Evolutionary conservation across 2,329 filamentous ascomycete genomes (phyloP).

Genomic region (Diatrype stigma): DNA sequence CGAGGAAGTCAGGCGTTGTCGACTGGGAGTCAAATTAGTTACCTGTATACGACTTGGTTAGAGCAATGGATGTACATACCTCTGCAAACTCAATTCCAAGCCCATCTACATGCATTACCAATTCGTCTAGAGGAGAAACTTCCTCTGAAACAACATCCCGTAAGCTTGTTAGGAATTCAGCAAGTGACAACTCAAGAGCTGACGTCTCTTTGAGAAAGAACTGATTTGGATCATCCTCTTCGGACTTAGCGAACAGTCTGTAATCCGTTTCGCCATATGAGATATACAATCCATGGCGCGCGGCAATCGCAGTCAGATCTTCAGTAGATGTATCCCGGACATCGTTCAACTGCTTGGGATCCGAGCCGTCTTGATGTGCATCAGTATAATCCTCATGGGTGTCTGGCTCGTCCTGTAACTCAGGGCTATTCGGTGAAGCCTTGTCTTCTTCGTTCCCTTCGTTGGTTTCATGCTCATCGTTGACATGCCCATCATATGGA

Average conservation of each 20-base stretch:
- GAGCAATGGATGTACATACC: constrained; percentile 17
- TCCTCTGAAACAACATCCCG: constrained; percentile 28
- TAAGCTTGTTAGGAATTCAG: constrained; percentile 23
- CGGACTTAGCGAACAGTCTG: constrained; percentile 27
- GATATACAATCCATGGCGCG: constrained; percentile 24
- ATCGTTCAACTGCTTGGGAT: neutral
- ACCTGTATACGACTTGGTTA: neutral
- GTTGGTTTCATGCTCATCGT: constrained; percentile 13
- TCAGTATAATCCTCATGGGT: constrained; percentile 2
- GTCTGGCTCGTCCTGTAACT: constrained; percentile 2
- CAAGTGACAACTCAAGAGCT: constrained; percentile 20
- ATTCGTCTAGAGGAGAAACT: constrained; percentile 29
- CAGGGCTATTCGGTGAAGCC: neutral
- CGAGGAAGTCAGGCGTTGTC: constrained; percentile 24
- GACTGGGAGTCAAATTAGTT: constrained; percentile 23
- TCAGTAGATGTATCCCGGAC: constrained; percentile 6
- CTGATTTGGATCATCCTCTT: constrained; percentile 28
- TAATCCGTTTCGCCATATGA: constrained; percentile 29
- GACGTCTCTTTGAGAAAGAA: constrained; percentile 28
- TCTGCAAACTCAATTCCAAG: constrained; percentile 30
- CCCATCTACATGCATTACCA: constrained; percentile 29
- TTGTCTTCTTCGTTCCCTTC: constrained; percentile 7
- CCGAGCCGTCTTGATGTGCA: constrained; percentile 4
- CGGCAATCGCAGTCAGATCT: constrained; percentile 17
- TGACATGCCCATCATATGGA: constrained; percentile 13